Conservation (phyloP, 305 asterid species). For the Fraxinus ornus region DNA sequence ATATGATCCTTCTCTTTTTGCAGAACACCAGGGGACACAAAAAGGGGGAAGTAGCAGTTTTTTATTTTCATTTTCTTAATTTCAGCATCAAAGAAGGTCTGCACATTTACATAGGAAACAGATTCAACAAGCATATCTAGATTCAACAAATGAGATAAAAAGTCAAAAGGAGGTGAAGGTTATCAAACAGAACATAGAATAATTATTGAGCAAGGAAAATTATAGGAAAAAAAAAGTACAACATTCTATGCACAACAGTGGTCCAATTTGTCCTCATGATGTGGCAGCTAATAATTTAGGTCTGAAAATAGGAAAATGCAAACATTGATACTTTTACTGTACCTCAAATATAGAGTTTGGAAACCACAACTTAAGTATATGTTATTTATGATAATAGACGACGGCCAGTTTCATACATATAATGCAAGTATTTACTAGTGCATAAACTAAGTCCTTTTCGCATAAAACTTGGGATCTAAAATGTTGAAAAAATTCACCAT, state of each 20-base stretch:
- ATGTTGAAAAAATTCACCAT: background rate
- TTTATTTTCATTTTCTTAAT: slow-evolving; percentile 93
- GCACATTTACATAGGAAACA: slow-evolving; percentile 26
- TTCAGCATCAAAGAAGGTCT: slow-evolving; percentile 85
- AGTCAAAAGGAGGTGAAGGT: background rate
- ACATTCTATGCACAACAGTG: background rate
- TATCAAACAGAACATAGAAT: background rate
- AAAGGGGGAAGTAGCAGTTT: slow-evolving; percentile 87
- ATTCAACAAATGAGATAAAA: slow-evolving; percentile 5
- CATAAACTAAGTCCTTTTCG: background rate
- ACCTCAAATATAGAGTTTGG: background rate
- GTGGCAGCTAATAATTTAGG: background rate
- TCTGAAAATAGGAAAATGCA: background rate
- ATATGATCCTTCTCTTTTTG: slow-evolving; percentile 93
- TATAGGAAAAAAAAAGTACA: background rate
- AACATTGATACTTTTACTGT: background rate
- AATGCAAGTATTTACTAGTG: background rate
- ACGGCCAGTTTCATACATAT: background rate
- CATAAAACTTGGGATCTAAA: background rate
- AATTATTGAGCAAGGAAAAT: background rate
- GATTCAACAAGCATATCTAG: background rate
- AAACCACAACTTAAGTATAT: background rate
- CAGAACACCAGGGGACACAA: slow-evolving; percentile 74
- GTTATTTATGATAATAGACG: background rate
- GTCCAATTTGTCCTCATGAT: background rate